Percentiles rank a stretch among this genome's conserved stretches.
Conservation (phyloP, 495 filamentous ascomycete species). For the Annulohypoxylon maeteangense region DNA sequence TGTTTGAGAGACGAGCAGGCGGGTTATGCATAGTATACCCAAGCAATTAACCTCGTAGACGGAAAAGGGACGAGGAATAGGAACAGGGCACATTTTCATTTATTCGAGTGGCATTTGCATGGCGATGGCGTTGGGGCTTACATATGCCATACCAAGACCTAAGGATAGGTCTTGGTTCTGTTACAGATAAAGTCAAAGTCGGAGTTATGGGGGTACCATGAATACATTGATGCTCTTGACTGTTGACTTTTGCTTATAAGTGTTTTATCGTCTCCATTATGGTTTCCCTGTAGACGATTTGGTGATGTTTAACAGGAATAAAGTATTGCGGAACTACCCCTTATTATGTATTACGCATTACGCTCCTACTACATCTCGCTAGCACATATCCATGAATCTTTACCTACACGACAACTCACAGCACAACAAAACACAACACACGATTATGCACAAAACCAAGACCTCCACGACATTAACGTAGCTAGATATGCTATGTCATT, state of each 20-base stretch:
- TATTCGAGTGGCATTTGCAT: conserved; percentile 24
- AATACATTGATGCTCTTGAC: neutral
- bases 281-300: too few relatives aligned
- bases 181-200: neutral
- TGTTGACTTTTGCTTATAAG: neutral
- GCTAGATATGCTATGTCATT: conserved; percentile 13
- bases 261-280: too few relatives aligned
- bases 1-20: conserved; percentile 13
- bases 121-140: conserved; percentile 38
- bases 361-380: neutral
- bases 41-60: neutral
- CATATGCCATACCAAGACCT: neutral
- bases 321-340: neutral
- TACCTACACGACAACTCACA: neutral
- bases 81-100: neutral
- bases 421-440: neutral
- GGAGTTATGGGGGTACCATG: neutral
- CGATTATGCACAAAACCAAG: neutral
- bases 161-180: neutral
- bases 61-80: neutral
- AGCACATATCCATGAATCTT: neutral
- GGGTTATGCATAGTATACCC: neutral
- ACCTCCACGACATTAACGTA: neutral
- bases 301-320: too few relatives aligned
- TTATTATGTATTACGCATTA: too few relatives aligned